Evolutionary conservation across 2,329 filamentous ascomycete species (phyloP).

Genomic region (Emergomyces africanus): DNA sequence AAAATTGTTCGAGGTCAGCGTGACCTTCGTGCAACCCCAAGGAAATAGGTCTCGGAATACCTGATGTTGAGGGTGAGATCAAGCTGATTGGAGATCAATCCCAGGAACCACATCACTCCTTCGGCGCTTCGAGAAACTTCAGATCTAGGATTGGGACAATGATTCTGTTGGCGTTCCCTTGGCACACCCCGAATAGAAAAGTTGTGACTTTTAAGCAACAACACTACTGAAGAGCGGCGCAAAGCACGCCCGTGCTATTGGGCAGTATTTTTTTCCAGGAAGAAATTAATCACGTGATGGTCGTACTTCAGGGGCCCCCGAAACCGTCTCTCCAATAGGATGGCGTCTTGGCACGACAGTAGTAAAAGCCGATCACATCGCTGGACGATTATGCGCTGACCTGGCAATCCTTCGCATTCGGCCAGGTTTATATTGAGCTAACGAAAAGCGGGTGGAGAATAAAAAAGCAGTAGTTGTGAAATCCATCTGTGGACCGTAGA

Average conservation of each 20-base stretch:
- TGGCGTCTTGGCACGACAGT: no score
- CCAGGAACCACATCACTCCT: neutral
- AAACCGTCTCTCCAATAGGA: neutral
- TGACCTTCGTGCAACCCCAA: neutral
- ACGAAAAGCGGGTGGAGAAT: neutral
- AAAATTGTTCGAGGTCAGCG: neutral
- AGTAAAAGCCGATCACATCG: neutral
- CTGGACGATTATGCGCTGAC: neutral
- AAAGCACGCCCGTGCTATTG: neutral
- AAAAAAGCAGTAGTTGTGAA: neutral
- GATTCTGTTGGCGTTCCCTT: neutral
- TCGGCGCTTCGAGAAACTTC: neutral
- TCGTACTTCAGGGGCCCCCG: neutral
- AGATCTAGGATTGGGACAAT: neutral
- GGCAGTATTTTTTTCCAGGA: neutral
- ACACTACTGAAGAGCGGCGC: neutral
- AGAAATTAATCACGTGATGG: neutral
- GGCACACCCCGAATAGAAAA: neutral
- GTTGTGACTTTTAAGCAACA: neutral
- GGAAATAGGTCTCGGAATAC: neutral
- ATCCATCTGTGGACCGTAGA: neutral
- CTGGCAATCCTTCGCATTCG: neutral
- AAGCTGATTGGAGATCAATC: neutral
- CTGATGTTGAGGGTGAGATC: neutral
- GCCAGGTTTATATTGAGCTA: neutral